Evolutionary conservation across 202 grass and related monocot species (phyloP).

Genomic region (Setaria italica): DNA sequence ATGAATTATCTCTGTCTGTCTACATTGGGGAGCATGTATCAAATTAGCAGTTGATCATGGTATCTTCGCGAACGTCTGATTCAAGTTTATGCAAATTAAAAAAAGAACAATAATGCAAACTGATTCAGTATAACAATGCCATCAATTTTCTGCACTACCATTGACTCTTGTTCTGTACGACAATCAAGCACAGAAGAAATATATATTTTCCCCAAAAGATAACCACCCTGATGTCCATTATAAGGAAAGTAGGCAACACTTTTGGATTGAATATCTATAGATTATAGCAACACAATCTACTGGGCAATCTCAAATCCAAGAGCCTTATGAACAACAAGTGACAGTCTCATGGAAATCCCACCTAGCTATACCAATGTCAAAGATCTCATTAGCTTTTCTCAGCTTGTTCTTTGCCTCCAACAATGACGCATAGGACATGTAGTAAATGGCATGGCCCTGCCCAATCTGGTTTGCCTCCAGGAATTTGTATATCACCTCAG

Average conservation of each 20-base stretch:
- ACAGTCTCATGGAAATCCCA: conserved; percentile 39
- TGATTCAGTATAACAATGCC: background rate
- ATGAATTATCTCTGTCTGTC: background rate
- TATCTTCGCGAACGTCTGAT: background rate
- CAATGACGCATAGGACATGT: conserved; percentile 64
- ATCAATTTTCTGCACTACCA: background rate
- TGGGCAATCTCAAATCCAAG: conserved; percentile 1
- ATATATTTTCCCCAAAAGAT: background rate
- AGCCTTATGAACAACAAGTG: conserved; percentile 24
- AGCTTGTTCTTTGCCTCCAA: conserved; percentile 89
- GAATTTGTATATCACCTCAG: conserved; percentile 81
- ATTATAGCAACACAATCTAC: background rate
- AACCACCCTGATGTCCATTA: background rate
- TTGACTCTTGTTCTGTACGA: background rate
- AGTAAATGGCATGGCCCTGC: conserved; percentile 71
- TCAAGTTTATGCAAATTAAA: background rate
- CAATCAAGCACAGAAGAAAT: conserved; percentile 9
- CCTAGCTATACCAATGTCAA: conserved; percentile 88
- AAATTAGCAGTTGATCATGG: background rate
- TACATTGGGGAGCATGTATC: background rate
- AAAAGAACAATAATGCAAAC: background rate
- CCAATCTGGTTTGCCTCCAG: conserved; percentile 92
- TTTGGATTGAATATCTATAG: background rate
- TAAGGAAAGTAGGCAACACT: no score
- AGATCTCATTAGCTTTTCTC: conserved; percentile 83